Evolutionary conservation across 139 green algal genomes (phyloP).

Genomic region (Coelastrella sp.): DNA sequence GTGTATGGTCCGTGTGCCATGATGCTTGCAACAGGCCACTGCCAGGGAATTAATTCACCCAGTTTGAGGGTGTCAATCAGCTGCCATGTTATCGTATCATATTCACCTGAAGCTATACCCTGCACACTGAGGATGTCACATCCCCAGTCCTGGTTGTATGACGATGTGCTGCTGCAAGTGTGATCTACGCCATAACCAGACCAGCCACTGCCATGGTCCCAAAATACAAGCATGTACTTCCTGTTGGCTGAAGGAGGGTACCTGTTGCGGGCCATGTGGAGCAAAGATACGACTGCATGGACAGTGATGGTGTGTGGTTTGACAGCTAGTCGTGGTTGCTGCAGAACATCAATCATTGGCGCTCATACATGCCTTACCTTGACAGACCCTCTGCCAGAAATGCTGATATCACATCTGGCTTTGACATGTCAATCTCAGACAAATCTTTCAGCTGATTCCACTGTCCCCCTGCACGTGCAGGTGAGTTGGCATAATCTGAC

Average conservation of each 20-base stretch:
- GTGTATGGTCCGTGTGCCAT: too few relatives aligned
- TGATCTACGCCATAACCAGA: slow-evolving; percentile 58
- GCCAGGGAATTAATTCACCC: too few relatives aligned
- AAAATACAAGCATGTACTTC: slow-evolving; percentile 57
- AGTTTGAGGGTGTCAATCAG: too few relatives aligned
- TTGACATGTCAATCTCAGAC: slow-evolving; percentile 54
- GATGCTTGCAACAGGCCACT: too few relatives aligned
- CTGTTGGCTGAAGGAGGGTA: slow-evolving; percentile 10
- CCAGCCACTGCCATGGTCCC: slow-evolving; percentile 64
- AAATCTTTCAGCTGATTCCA: slow-evolving; percentile 48
- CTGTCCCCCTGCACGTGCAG: slow-evolving; percentile 29
- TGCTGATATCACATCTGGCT: neutral
- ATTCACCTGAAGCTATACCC: slow-evolving; percentile 5
- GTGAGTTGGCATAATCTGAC: neutral
- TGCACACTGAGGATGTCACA: slow-evolving; percentile 52
- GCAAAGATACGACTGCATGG: neutral
- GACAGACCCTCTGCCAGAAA: slow-evolving; percentile 48
- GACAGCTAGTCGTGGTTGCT: neutral
- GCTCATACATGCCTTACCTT: neutral
- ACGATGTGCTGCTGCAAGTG: slow-evolving; percentile 41
- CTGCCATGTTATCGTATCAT: neutral
- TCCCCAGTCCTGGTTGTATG: neutral
- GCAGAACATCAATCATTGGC: neutral
- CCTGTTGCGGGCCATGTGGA: neutral
- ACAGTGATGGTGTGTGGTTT: too few relatives aligned